A percentile compares a stretch with the other conserved stretches of the same genome.
phyloP scores from a whole-genome alignment of 129 eudicot species.

The Lactuca saligna region DNA sequence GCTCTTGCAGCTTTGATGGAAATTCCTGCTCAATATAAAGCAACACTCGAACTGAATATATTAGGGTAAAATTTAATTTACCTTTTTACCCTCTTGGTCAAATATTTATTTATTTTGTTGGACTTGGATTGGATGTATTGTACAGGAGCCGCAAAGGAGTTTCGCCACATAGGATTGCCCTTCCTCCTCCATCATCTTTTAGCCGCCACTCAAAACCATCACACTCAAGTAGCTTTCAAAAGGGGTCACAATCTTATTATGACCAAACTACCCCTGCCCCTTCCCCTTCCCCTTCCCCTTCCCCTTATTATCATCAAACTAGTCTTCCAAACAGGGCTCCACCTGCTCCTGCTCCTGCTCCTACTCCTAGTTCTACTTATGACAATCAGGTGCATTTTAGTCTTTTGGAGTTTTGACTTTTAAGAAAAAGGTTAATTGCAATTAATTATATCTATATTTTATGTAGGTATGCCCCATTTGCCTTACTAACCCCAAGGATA shows the following conservation, averaged over 20 bases:
- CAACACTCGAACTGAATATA: conserved; percentile 83
- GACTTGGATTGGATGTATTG: conserved; percentile 12
- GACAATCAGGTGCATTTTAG: conserved; percentile 61
- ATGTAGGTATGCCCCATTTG: conserved; percentile 89
- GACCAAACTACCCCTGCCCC: conserved; percentile 41
- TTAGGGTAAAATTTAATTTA: conserved; percentile 56
- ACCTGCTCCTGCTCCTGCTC: conserved; percentile 36
- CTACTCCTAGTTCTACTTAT: conserved; percentile 48
- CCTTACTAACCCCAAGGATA: conserved; percentile 84
- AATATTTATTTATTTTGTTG: neutral
- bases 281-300: too few species aligned
- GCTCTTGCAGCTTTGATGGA: conserved; percentile 97
- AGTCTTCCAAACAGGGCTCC: conserved; percentile 36
- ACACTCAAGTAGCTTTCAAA: conserved; percentile 53
- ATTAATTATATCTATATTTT: neutral
- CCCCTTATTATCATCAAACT: conserved; percentile 26
- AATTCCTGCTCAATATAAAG: conserved; percentile 93
- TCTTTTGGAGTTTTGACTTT: neutral
- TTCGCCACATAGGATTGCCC: conserved; percentile 66
- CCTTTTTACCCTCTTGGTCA: conserved; percentile 4
- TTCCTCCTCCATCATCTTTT: conserved; percentile 80
- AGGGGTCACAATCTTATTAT: conserved; percentile 48
- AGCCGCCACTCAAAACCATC: conserved; percentile 48
- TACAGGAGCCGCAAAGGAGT: conserved; percentile 60
- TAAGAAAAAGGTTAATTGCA: neutral